Conservation (phyloP, 2,329 filamentous ascomycete genomes). For the Xylaria sp. region DNA sequence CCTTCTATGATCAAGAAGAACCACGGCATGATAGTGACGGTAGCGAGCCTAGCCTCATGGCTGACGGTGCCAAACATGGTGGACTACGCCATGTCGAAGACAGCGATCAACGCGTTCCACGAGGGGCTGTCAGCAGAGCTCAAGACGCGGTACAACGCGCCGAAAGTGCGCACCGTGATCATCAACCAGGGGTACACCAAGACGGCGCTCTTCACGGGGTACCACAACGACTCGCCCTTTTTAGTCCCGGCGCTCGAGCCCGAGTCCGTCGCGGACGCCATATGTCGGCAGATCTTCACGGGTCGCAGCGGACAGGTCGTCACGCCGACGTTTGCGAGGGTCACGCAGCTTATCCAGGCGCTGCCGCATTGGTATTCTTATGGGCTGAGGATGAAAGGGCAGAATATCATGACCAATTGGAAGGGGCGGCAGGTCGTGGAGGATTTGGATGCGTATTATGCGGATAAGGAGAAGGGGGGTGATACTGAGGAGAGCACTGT, state of each 20-base stretch:
- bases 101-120: conserved; percentile 68
- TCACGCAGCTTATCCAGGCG: conserved; percentile 59
- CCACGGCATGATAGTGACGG: conserved; percentile 67
- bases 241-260: conserved; percentile 65
- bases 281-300: conserved; percentile 68
- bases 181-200: conserved; percentile 72
- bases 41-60: conserved; percentile 67
- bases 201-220: conserved; percentile 69
- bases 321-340: conserved; percentile 59
- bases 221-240: conserved; percentile 62
- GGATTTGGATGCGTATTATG: conserved; percentile 56
- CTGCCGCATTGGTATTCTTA: conserved; percentile 74
- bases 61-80: conserved; percentile 65
- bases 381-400: conserved; percentile 57
- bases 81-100: conserved; percentile 69
- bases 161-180: conserved; percentile 69
- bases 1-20: conserved; percentile 61
- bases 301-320: conserved; percentile 68
- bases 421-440: conserved; percentile 60
- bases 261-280: conserved; percentile 71
- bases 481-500: conserved; percentile 30
- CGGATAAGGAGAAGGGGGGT: conserved; percentile 36
- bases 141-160: conserved; percentile 63
- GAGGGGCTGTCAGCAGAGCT: conserved; percentile 66
- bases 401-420: conserved; percentile 58